These are phyloP conservation scores for Solanum pinnatisectum DNA, from an alignment of 257 asterid species.

Conservation along the genomic window DNA sequence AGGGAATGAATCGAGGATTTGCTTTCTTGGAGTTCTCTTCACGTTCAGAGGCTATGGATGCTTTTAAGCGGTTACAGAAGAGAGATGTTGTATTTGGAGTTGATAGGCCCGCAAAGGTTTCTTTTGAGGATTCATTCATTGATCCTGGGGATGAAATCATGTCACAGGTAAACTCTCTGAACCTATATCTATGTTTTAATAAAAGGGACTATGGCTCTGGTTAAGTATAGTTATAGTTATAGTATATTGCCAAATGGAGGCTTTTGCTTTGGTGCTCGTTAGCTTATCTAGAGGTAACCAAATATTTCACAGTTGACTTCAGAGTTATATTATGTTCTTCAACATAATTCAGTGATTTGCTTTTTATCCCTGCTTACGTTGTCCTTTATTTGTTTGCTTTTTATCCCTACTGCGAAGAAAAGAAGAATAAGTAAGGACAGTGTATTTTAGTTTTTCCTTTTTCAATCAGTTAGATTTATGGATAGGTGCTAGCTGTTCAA, in stretches of 20 bases:
- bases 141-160: constrained; percentile 99
- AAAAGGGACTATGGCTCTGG: neutral
- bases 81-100: constrained; percentile 84
- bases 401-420: neutral
- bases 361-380: neutral
- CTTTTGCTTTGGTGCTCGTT: neutral
- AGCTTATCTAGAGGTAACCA: neutral
- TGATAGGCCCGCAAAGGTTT: constrained; percentile 92
- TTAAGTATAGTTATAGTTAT: neutral
- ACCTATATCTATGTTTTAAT: neutral
- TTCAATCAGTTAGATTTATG: neutral
- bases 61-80: constrained; percentile 91
- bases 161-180: constrained; percentile 77
- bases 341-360: neutral
- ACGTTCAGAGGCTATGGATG: constrained; percentile 95
- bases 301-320: neutral
- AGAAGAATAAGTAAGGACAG: neutral
- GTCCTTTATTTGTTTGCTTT: neutral
- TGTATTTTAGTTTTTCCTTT: neutral
- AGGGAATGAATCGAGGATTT: constrained; percentile 84
- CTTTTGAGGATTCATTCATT: constrained; percentile 93
- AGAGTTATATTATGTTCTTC: neutral
- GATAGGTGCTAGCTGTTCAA: neutral
- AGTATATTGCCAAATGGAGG: neutral
- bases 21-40: constrained; percentile 91